Percentiles rank a stretch among this genome's conserved stretches.
Conservation (phyloP, 345 rosid species). For the Hibiscus trionum region DNA sequence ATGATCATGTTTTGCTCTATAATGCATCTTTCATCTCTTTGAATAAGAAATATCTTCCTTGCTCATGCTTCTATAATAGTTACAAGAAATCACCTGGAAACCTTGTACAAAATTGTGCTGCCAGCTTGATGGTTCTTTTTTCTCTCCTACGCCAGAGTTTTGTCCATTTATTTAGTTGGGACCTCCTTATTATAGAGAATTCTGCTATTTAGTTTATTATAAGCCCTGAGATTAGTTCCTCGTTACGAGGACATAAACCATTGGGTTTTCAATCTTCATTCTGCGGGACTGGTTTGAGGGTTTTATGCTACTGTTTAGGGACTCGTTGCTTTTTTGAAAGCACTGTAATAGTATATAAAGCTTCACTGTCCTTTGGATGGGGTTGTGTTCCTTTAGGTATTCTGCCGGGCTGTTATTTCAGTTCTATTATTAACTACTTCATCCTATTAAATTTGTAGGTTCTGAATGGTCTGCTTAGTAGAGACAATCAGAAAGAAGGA, state of each 20-base stretch:
- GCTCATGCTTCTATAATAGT: neutral
- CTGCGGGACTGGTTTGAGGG: neutral
- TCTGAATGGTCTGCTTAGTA: conserved; percentile 78
- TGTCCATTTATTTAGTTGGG: neutral
- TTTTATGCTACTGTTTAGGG: neutral
- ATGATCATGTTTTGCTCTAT: neutral
- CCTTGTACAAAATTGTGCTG: neutral
- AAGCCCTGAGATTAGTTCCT: neutral
- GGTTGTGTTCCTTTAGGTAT: neutral
- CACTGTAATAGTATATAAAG: neutral
- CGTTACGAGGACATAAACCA: neutral
- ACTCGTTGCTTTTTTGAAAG: neutral
- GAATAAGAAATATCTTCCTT: neutral
- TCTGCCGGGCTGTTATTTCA: neutral
- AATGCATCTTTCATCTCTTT: neutral
- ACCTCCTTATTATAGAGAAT: neutral
- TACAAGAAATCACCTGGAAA: neutral
- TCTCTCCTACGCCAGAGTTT: neutral
- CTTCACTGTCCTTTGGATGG: neutral
- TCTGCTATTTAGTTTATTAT: neutral
- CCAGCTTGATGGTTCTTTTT: neutral
- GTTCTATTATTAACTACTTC: neutral
- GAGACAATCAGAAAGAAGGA: conserved; percentile 94
- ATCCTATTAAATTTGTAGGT: conserved; percentile 45
- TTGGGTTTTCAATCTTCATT: neutral